Conservation (phyloP, 1,284 basidiomycete genomes). For the Pseudozyma tsukubaensis region DNA sequence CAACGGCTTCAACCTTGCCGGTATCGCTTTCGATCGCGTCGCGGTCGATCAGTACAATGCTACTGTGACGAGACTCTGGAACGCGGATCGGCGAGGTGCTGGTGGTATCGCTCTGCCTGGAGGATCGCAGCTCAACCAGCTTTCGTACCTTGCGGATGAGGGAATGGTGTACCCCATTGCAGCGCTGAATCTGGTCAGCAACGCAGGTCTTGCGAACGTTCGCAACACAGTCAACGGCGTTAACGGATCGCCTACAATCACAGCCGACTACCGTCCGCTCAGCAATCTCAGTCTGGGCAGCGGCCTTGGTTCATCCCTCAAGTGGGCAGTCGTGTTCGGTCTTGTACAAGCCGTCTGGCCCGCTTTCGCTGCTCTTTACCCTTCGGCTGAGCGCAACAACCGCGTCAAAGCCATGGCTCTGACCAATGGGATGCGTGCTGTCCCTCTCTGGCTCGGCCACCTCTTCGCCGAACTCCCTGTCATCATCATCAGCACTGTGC, state of each 20-base stretch:
- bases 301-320: constrained; percentile 35
- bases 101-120: constrained; percentile 25
- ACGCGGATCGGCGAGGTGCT: constrained; percentile 10
- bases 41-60: constrained; percentile 24
- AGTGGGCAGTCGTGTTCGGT: constrained; percentile 43
- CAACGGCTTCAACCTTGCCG: constrained; percentile 23
- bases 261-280: constrained; percentile 22
- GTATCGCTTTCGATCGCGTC: constrained; percentile 21
- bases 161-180: constrained; percentile 22
- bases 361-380: constrained; percentile 82
- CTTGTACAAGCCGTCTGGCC: constrained; percentile 77
- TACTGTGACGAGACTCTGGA: constrained; percentile 10
- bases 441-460: constrained; percentile 83
- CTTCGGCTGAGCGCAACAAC: constrained; percentile 76
- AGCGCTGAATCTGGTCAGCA: constrained; percentile 38
- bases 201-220: constrained; percentile 28
- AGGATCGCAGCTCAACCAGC: constrained; percentile 9
- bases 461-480: constrained; percentile 78
- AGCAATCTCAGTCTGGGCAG: constrained; percentile 29
- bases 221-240: constrained; percentile 10
- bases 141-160: constrained; percentile 31
- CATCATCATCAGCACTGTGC: constrained; percentile 74
- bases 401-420: constrained; percentile 81
- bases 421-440: constrained; percentile 80
- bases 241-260: constrained; percentile 28